These are phyloP conservation scores for Rhizomucor pusillus DNA, from an alignment of 371 early-diverging fungal species.

Conservation along the genomic window DNA sequence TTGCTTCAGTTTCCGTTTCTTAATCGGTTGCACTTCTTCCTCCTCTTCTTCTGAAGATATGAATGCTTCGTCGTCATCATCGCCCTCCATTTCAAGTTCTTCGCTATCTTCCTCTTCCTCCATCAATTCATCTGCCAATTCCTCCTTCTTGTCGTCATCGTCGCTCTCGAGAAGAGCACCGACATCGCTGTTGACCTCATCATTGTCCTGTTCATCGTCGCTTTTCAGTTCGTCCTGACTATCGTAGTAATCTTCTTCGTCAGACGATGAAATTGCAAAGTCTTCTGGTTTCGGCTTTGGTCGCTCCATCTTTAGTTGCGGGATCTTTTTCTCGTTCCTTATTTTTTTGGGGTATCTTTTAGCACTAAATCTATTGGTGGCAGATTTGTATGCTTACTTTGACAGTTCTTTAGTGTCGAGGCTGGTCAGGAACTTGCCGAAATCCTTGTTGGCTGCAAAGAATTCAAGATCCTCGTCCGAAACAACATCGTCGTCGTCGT, in stretches of 20 bases:
- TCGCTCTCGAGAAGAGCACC: neutral
- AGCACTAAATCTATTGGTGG: too few species aligned
- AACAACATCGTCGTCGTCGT: conserved; percentile 47
- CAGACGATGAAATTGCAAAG: conserved; percentile 30
- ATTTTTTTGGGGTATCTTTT: too few species aligned
- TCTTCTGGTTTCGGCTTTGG: conserved; percentile 18
- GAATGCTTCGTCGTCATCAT: conserved; percentile 9
- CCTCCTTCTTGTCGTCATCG: conserved; percentile 1
- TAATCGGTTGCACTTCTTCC: conserved; percentile 10
- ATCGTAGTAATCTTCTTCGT: conserved; percentile 43
- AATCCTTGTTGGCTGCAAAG: conserved; percentile 25
- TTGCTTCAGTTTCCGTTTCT: conserved; percentile 16
- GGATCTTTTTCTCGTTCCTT: conserved; percentile 7
- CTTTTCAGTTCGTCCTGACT: conserved; percentile 27
- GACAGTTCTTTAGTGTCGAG: conserved; percentile 35
- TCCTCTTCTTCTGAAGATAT: conserved; percentile 22
- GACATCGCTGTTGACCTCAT: conserved; percentile 16
- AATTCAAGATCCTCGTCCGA: conserved; percentile 70
- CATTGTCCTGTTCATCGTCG: conserved; percentile 33
- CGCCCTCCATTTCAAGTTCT: conserved; percentile 15
- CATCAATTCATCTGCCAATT: neutral
- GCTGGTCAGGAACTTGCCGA: conserved; percentile 23
- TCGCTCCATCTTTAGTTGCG: too few species aligned
- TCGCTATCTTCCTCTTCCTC: conserved; percentile 28
- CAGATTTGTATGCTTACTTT: conserved; percentile 35